A percentile compares a stretch with the other conserved stretches of the same genome.
These are phyloP conservation scores for Trifolium pratense DNA, from an alignment of 306 rosid species.

Conservation along the genomic window DNA sequence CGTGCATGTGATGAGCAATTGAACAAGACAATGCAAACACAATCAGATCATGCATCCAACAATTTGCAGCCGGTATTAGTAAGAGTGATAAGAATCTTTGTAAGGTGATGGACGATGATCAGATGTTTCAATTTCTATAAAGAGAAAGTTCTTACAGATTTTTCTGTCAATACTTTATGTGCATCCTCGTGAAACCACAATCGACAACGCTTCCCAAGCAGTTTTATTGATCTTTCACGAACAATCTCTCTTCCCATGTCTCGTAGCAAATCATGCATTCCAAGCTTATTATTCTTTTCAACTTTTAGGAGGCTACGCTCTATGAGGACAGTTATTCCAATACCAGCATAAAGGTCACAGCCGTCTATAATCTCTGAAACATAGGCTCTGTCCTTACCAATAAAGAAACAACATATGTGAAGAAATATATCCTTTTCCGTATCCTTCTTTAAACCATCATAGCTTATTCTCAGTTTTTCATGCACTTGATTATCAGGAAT, in stretches of 20 bases:
- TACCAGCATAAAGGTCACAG: neutral
- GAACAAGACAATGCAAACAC: neutral
- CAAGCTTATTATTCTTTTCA: constrained; percentile 5
- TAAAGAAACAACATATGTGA: neutral
- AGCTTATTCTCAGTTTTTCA: constrained; percentile 32
- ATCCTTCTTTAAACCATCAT: neutral
- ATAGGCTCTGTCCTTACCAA: neutral
- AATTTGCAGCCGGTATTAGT: neutral
- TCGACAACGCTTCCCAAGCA: neutral
- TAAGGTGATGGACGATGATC: neutral
- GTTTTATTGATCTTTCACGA: neutral
- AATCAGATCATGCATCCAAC: neutral
- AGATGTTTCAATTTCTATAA: neutral
- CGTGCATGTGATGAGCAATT: neutral
- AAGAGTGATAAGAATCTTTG: neutral
- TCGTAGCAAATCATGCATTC: neutral
- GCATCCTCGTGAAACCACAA: constrained; percentile 6
- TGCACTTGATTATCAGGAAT: constrained; percentile 44
- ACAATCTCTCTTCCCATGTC: constrained; percentile 26
- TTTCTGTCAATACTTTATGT: neutral
- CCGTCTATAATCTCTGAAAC: neutral
- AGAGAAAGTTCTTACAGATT: neutral
- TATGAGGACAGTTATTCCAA: neutral
- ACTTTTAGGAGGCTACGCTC: constrained; percentile 1
- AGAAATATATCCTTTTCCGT: neutral